Evolutionary conservation across 148 eudicot genomes (phyloP).

Genomic region (Rhododendron mucronatum): DNA sequence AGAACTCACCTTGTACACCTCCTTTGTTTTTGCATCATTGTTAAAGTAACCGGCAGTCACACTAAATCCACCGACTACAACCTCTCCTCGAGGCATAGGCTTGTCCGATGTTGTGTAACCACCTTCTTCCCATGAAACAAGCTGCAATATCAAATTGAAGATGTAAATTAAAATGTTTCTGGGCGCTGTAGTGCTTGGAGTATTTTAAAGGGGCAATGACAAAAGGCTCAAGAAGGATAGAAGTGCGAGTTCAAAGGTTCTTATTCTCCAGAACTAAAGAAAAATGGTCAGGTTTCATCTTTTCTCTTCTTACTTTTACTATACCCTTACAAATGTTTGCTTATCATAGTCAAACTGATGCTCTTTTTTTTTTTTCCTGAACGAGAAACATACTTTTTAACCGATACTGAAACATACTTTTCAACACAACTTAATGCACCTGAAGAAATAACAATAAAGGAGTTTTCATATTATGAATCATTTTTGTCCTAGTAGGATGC

Average conservation of each 20-base stretch:
- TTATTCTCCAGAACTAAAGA: not conserved
- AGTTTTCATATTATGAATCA: not conserved
- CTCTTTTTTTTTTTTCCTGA: not conserved
- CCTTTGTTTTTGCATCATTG: conserved; percentile 73
- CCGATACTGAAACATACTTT: not conserved
- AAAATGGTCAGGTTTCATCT: not conserved
- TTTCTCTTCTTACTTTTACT: not conserved
- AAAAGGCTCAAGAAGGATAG: not conserved
- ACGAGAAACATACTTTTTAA: not conserved
- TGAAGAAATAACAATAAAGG: not conserved
- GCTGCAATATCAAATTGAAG: conserved; percentile 40
- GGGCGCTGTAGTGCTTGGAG: not conserved
- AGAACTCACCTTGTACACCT: conserved; percentile 68
- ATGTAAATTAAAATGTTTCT: not conserved
- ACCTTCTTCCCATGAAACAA: conserved; percentile 98
- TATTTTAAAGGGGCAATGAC: not conserved
- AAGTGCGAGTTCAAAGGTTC: not conserved
- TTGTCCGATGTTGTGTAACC: conserved; percentile 72
- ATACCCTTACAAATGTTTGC: not conserved
- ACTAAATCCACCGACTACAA: conserved; percentile 79
- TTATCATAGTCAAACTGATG: not conserved
- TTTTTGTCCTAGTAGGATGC: not conserved
- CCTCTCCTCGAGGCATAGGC: conserved; percentile 98
- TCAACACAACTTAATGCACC: not conserved
- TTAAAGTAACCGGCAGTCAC: conserved; percentile 84